These are phyloP conservation scores for Neurospora cerealis DNA, from an alignment of 495 filamentous ascomycete species.

Conservation along the genomic window DNA sequence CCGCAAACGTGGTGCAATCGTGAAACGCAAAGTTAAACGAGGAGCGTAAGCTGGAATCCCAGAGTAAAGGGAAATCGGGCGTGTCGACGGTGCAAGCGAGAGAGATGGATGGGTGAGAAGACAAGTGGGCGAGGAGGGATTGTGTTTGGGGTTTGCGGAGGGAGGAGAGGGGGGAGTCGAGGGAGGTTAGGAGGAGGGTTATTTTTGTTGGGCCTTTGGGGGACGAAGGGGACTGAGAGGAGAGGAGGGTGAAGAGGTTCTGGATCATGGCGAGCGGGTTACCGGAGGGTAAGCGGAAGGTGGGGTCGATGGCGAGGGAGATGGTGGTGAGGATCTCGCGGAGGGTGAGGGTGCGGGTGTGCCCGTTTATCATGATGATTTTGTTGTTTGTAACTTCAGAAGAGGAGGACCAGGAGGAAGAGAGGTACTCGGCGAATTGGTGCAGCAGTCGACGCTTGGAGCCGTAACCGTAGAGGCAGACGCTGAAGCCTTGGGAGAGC, in stretches of 20 bases:
- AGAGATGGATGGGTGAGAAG: constrained; percentile 60
- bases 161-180: constrained; percentile 64
- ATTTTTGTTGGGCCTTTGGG: constrained; percentile 21
- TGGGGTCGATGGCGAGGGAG: constrained; percentile 50
- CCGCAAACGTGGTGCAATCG: constrained; percentile 79
- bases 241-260: constrained; percentile 40
- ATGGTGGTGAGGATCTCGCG: constrained; percentile 72
- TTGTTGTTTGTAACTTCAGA: constrained; percentile 23
- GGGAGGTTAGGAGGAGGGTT: constrained; percentile 72
- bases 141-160: constrained; percentile 65
- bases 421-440: constrained; percentile 66
- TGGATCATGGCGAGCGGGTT: constrained; percentile 46
- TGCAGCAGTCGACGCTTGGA: constrained; percentile 72
- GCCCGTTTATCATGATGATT: constrained; percentile 84
- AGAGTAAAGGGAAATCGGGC: constrained; percentile 76
- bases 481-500: constrained; percentile 76
- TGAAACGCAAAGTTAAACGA: constrained; percentile 84
- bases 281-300: constrained; percentile 33
- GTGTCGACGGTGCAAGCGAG: constrained; percentile 78
- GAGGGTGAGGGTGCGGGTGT: constrained; percentile 62
- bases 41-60: constrained; percentile 72
- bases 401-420: constrained; percentile 23
- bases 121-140: constrained; percentile 63
- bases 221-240: constrained; percentile 17
- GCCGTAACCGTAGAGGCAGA: constrained; percentile 88